phyloP scores from a whole-genome alignment of 2,329 filamentous ascomycete genomes.

The Calcarisporium arbuscula region DNA sequence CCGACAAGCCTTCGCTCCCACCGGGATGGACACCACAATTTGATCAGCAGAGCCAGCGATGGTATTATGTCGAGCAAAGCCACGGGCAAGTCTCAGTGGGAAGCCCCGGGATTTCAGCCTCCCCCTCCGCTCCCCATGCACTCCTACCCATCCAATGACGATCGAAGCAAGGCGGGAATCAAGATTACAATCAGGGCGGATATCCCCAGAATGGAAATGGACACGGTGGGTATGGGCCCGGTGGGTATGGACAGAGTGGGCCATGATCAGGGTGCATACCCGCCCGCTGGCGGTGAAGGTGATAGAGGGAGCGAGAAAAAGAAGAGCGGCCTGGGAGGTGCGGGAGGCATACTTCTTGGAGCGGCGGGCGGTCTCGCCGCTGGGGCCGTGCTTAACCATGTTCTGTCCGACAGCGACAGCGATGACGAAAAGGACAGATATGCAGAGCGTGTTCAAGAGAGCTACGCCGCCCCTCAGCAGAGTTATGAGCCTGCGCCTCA shows the following conservation, averaged over 20 bases:
- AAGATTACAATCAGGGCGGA: constrained; percentile 13
- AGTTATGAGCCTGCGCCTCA: constrained; percentile 5
- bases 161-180: constrained; percentile 18
- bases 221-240: constrained; percentile 10
- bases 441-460: no score
- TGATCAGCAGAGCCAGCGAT: constrained; percentile 54
- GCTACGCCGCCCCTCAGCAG: no score
- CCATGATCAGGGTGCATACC: constrained; percentile 12
- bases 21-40: constrained; percentile 58
- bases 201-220: background rate
- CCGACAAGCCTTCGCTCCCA: constrained; percentile 44
- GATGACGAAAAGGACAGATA: constrained; percentile 13
- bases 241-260: constrained; percentile 4
- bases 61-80: constrained; percentile 59
- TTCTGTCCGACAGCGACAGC: constrained; percentile 27
- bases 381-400: constrained; percentile 52
- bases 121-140: constrained; percentile 16
- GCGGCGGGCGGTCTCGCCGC: constrained; percentile 54
- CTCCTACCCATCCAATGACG: constrained; percentile 15
- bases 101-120: constrained; percentile 38
- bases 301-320: constrained; percentile 17
- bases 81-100: constrained; percentile 59
- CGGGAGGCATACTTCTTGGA: constrained; percentile 49
- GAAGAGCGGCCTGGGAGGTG: constrained; percentile 38
- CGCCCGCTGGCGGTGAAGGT: constrained; percentile 11